A percentile compares a stretch with the other conserved stretches of the same genome.
These are phyloP conservation scores for Porcisia hertigi DNA, from an alignment of 208 protist species.

Conservation along the genomic window DNA sequence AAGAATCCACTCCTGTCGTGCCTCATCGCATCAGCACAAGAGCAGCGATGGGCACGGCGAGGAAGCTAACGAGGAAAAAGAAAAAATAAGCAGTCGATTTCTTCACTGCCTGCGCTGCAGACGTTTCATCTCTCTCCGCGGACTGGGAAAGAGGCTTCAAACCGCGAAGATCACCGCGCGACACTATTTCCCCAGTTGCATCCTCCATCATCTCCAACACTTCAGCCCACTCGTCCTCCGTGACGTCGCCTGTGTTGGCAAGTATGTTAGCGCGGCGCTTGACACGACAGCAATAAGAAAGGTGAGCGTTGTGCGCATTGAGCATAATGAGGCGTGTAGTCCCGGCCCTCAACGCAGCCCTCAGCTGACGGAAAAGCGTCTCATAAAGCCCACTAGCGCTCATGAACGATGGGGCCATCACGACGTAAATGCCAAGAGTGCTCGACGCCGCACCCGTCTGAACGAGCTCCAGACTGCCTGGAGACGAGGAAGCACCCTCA, in stretches of 20 bases:
- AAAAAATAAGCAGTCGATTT: constrained; percentile 2
- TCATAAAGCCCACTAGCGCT: constrained; percentile 24
- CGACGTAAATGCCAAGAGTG: constrained; percentile 21
- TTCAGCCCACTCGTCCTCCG: constrained; percentile 22
- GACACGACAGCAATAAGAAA: constrained; percentile 34
- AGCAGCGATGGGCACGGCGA: background rate
- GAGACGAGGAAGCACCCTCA: background rate
- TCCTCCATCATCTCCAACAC: constrained; percentile 62
- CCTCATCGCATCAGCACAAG: constrained; percentile 8
- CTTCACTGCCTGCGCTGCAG: background rate
- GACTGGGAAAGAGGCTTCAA: background rate
- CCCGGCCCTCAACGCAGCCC: constrained; percentile 7
- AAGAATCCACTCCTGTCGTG: background rate
- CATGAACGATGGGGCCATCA: constrained; percentile 14
- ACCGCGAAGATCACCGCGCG: constrained; percentile 21
- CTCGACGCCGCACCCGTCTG: constrained; percentile 17
- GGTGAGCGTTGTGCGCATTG: constrained; percentile 31
- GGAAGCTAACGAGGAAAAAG: background rate
- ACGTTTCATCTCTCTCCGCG: background rate
- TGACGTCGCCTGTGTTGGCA: background rate
- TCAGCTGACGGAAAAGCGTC: constrained; percentile 23
- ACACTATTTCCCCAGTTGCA: constrained; percentile 33
- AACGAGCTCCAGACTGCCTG: constrained; percentile 3
- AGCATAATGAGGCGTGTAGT: constrained; percentile 30
- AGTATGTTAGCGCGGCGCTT: background rate